A percentile compares a stretch with the other conserved stretches of the same genome.
Evolutionary conservation across 1,284 basidiomycete species (phyloP).

Genomic region (Rhodotorula sp.): DNA sequence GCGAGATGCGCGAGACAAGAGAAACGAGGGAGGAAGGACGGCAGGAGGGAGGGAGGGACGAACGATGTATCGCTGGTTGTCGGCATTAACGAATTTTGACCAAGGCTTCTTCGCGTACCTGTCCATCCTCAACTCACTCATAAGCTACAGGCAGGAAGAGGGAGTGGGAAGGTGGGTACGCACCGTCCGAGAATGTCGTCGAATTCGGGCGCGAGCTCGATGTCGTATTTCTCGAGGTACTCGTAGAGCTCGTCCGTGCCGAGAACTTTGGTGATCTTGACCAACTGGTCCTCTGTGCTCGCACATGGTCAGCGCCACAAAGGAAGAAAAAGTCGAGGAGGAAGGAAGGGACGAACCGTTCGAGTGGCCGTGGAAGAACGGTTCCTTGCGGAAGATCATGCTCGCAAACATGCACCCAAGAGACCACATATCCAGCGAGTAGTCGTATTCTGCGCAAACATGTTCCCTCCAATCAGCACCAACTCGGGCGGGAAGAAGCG

Average conservation of each 20-base stretch:
- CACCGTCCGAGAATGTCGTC: constrained; percentile 82
- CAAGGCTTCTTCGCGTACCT: constrained; percentile 81
- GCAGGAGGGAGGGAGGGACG: too few relatives aligned
- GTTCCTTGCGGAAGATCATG: constrained; percentile 99
- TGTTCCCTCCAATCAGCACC: too few relatives aligned
- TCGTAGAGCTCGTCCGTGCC: constrained; percentile 93
- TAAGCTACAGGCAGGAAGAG: background rate
- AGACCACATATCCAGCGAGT: constrained; percentile 86
- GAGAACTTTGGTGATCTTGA: constrained; percentile 96
- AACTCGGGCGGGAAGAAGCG: background rate
- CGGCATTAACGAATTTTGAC: constrained; percentile 77
- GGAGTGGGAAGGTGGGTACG: background rate
- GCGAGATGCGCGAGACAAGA: background rate
- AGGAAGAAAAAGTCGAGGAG: background rate
- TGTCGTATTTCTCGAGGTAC: constrained; percentile 52
- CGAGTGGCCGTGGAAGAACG: constrained; percentile 96
- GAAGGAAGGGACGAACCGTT: constrained; percentile 49
- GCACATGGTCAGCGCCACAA: background rate
- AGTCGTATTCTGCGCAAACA: constrained; percentile 44
- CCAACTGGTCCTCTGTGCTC: constrained; percentile 84
- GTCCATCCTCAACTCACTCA: background rate
- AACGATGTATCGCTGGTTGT: constrained; percentile 27
- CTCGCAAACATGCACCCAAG: constrained; percentile 98
- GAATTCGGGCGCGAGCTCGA: constrained; percentile 59
- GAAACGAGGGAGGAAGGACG: background rate